Conservation (phyloP, 2,329 filamentous ascomycete genomes). For the Alternaria burnsii region DNA sequence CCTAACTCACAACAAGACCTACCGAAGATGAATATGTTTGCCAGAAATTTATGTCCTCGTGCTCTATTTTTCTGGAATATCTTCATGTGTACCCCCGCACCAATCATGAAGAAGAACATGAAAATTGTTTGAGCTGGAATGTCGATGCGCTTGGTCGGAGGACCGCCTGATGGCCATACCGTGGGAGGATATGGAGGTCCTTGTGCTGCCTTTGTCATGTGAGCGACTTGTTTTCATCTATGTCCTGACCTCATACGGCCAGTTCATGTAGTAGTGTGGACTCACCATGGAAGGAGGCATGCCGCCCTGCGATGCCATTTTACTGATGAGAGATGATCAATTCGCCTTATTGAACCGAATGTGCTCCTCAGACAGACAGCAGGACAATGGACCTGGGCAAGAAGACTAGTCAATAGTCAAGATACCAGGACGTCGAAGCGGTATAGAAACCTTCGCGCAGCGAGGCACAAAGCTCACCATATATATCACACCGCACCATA, state of each 20-base stretch:
- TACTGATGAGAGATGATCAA: background rate
- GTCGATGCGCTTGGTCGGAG: conserved; percentile 48
- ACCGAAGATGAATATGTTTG: conserved; percentile 53
- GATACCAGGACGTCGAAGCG: background rate
- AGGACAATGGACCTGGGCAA: background rate
- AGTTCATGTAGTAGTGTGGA: background rate
- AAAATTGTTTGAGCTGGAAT: conserved; percentile 54
- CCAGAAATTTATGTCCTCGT: conserved; percentile 53
- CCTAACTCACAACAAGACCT: conserved; percentile 8
- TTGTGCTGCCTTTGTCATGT: conserved; percentile 26
- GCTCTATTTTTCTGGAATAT: conserved; percentile 52
- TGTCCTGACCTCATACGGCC: background rate
- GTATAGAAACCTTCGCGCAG: conserved; percentile 8
- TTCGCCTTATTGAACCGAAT: background rate
- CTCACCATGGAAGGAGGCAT: conserved; percentile 27
- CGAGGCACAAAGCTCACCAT: conserved; percentile 14
- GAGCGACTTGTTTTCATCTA: conserved; percentile 4
- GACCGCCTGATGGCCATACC: conserved; percentile 50
- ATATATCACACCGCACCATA: conserved; percentile 21
- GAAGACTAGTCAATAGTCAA: conserved; percentile 1
- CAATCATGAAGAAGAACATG: conserved; percentile 52
- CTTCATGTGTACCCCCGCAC: conserved; percentile 53
- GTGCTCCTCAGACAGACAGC: background rate
- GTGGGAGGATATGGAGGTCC: conserved; percentile 43
- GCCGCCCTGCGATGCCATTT: conserved; percentile 23